Evolutionary conservation across 2,329 filamentous ascomycete genomes (phyloP).

Genomic region (Pseudopyrenochaeta lycopersici): DNA sequence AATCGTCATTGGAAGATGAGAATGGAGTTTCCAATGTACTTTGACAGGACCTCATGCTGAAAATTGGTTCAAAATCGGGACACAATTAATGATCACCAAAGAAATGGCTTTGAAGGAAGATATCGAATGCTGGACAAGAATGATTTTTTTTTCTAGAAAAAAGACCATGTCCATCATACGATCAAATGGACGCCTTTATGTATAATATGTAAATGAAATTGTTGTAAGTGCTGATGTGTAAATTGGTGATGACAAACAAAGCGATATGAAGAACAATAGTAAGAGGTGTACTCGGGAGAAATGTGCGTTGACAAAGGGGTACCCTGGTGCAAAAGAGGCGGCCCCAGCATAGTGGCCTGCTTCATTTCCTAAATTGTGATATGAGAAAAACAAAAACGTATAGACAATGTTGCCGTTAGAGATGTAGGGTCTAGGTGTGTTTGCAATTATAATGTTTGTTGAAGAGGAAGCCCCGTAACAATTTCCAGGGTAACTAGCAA

Average conservation of each 20-base stretch:
- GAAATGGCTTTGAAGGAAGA: neutral
- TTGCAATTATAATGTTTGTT: too few relatives aligned
- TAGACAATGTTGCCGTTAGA: too few relatives aligned
- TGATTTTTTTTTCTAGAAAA: too few relatives aligned
- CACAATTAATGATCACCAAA: neutral
- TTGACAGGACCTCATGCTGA: neutral
- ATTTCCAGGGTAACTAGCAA: too few relatives aligned
- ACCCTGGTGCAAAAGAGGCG: neutral
- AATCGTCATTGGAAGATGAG: neutral
- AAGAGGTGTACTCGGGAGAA: neutral
- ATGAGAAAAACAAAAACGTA: too few relatives aligned
- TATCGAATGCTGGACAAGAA: too few relatives aligned
- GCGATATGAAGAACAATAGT: neutral
- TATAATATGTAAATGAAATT: too few relatives aligned
- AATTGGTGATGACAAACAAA: neutral
- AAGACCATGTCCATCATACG: neutral
- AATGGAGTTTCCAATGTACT: neutral
- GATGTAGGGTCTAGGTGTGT: too few relatives aligned
- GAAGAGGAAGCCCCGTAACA: too few relatives aligned
- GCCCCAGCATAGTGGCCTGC: too few relatives aligned
- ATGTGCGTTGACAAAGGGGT: neutral
- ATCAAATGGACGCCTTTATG: neutral
- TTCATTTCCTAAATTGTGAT: too few relatives aligned
- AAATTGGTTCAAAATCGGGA: too few relatives aligned
- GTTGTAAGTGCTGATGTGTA: neutral